Evolutionary conservation across 2,329 filamentous ascomycete species (phyloP).

Genomic region (Acephala macrosclerotiorum): DNA sequence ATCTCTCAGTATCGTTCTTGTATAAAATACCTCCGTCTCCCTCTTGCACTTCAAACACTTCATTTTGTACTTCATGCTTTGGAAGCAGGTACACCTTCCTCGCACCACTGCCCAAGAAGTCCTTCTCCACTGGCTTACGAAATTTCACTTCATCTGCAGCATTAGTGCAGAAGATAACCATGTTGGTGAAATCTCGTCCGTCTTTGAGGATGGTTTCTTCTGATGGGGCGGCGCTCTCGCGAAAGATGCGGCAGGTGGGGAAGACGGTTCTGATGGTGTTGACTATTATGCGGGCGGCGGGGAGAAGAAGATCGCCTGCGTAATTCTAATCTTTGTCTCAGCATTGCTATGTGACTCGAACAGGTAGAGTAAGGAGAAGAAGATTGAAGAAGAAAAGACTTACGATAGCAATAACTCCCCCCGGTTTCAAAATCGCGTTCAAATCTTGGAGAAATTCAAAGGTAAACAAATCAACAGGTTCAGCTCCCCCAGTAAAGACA

Average conservation of each 20-base stretch:
- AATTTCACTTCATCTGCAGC: constrained; percentile 60
- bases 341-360: constrained; percentile 29
- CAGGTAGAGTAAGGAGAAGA: not conserved
- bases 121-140: constrained; percentile 66
- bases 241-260: constrained; percentile 89
- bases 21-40: constrained; percentile 62
- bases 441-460: constrained; percentile 80
- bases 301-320: constrained; percentile 83
- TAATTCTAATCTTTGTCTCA: constrained; percentile 73
- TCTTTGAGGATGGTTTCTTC: constrained; percentile 54
- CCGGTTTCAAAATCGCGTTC: constrained; percentile 72
- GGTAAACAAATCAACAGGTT: constrained; percentile 89
- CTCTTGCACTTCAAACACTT: constrained; percentile 37
- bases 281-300: constrained; percentile 79
- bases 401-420: constrained; percentile 89
- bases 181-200: constrained; percentile 84
- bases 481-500: constrained; percentile 95
- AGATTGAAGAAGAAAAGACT: constrained; percentile 43
- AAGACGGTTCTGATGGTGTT: constrained; percentile 85
- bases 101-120: constrained; percentile 76
- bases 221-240: constrained; percentile 70
- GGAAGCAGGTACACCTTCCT: constrained; percentile 76
- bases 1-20: constrained; percentile 67
- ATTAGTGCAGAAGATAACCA: constrained; percentile 85
- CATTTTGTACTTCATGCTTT: constrained; percentile 66